Percentiles rank a stretch among this genome's conserved stretches.
phyloP scores from a whole-genome alignment of 306 rosid genomes.

The Glycine tomentella region DNA sequence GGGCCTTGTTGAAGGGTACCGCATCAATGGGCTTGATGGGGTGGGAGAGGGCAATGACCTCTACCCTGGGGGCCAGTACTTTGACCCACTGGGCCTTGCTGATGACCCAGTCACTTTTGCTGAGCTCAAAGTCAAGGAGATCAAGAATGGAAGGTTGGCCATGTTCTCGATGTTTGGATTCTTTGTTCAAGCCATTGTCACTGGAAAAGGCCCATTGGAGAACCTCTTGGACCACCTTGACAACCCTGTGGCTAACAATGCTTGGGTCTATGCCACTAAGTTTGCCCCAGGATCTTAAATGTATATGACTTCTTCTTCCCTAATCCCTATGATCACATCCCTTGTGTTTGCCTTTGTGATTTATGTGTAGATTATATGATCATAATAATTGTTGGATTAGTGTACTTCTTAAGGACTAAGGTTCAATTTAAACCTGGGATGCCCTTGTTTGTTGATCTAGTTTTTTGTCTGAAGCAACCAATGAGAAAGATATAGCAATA shows the following conservation, averaged over 20 bases:
- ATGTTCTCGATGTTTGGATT: constrained; percentile 98
- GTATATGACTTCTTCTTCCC: not conserved
- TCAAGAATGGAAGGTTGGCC: constrained; percentile 87
- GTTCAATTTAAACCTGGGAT: constrained; percentile 3
- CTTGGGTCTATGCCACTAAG: constrained; percentile 96
- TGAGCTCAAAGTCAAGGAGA: constrained; percentile 91
- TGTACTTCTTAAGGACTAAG: constrained; percentile 38
- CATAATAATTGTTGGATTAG: constrained; percentile 25
- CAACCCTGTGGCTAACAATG: constrained; percentile 91
- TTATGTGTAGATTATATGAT: constrained; percentile 40
- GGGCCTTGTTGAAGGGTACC: constrained; percentile 92
- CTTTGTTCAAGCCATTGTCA: constrained; percentile 96
- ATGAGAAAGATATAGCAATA: not conserved
- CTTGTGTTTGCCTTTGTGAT: not conserved
- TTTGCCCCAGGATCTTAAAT: constrained; percentile 78
- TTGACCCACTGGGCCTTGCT: constrained; percentile 92
- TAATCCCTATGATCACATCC: not conserved
- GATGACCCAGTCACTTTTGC: constrained; percentile 85
- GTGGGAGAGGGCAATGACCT: constrained; percentile 90
- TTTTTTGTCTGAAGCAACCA: not conserved
- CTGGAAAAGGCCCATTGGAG: constrained; percentile 93
- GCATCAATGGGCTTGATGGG: constrained; percentile 86
- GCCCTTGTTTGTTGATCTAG: not conserved
- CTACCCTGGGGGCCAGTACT: constrained; percentile 93
- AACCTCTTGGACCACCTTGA: constrained; percentile 92